Evolutionary conservation across 1,139 yeast species (phyloP).

Genomic region (Kodamaea plutei): DNA sequence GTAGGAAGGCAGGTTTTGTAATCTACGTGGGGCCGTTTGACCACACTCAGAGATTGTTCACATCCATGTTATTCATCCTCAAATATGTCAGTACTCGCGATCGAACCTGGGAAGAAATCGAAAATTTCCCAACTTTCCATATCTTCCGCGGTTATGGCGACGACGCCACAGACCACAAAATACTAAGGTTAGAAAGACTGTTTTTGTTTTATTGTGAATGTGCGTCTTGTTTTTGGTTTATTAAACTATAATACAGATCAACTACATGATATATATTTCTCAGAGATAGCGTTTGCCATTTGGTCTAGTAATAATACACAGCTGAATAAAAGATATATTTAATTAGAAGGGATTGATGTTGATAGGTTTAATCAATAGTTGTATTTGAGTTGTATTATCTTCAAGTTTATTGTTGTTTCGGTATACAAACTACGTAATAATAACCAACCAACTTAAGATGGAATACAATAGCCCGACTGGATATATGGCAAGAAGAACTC

Average conservation of each 20-base stretch:
- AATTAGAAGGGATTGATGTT: no score
- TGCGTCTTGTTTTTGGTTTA: no score
- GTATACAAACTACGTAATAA: slow-evolving; percentile 68
- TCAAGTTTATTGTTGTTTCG: no score
- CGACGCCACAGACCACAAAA: slow-evolving; percentile 10
- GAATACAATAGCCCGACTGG: slow-evolving; percentile 77
- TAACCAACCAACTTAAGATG: slow-evolving; percentile 73
- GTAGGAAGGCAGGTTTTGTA: slow-evolving; percentile 55
- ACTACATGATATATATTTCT: no score
- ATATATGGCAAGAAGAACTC: slow-evolving; percentile 69
- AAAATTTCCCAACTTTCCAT: slow-evolving; percentile 7
- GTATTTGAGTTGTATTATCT: no score
- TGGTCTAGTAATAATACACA: no score
- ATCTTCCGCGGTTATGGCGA: not conserved
- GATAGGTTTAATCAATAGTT: no score
- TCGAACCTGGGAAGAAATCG: slow-evolving; percentile 23
- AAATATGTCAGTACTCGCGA: slow-evolving; percentile 18
- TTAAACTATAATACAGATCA: no score
- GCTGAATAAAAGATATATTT: no score
- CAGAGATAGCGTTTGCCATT: no score
- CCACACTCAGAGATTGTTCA: slow-evolving; percentile 52
- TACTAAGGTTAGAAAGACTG: not conserved
- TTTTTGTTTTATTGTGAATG: no score
- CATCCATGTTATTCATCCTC: slow-evolving; percentile 49
- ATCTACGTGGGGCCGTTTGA: slow-evolving; percentile 41